These are phyloP conservation scores for Hymenoscyphus infarciens DNA, from an alignment of 2,329 filamentous ascomycete genomes.

Conservation along the genomic window DNA sequence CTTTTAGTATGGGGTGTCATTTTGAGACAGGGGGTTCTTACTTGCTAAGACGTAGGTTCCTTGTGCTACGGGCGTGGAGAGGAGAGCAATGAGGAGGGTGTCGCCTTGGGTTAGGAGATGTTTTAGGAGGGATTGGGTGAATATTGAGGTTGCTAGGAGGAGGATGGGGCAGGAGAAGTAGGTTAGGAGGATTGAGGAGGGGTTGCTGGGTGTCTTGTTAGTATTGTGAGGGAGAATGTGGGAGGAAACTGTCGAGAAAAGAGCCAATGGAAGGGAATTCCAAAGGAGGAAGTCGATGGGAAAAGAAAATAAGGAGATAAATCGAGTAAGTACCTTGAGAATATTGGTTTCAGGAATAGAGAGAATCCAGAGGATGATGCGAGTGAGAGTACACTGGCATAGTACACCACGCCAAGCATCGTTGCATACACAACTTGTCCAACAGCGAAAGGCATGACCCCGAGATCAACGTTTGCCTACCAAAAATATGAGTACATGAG, in stretches of 20 bases:
- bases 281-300: no score
- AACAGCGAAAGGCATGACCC: conserved; percentile 82
- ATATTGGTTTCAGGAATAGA: conserved; percentile 51
- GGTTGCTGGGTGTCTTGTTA: neutral
- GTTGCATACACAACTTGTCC: conserved; percentile 78
- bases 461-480: conserved; percentile 49
- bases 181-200: conserved; percentile 22
- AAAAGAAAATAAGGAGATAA: neutral
- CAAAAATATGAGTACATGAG: neutral
- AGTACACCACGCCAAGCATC: conserved; percentile 67
- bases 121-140: conserved; percentile 84
- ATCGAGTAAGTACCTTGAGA: conserved; percentile 25
- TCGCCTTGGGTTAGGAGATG: conserved; percentile 94
- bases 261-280: no score
- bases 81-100: conserved; percentile 75
- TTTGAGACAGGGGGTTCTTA: no score
- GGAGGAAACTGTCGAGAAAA: neutral
- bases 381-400: conserved; percentile 54
- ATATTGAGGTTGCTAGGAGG: conserved; percentile 74
- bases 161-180: conserved; percentile 67
- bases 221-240: neutral
- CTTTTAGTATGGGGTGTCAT: no score
- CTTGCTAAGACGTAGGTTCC: conserved; percentile 86
- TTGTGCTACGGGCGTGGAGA: conserved; percentile 76
- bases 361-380: conserved; percentile 63